phyloP scores from a whole-genome alignment of 2,329 filamentous ascomycete species.

The Venturia pyrina region DNA sequence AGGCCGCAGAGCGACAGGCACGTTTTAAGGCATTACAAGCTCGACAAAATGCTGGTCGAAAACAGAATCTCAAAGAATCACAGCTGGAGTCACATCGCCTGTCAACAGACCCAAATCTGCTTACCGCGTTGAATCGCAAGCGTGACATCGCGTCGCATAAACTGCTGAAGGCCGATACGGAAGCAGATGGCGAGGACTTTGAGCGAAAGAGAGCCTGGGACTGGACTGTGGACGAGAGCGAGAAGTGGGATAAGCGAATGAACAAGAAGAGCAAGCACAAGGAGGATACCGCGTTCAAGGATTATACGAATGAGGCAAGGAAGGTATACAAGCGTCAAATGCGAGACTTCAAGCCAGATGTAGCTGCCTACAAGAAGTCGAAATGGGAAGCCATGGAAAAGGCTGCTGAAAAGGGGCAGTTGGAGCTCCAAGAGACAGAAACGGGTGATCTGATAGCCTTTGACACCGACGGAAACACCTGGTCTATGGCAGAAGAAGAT shows the following conservation, averaged over 20 bases:
- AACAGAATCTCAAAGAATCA: constrained; percentile 71
- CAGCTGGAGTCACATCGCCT: constrained; percentile 73
- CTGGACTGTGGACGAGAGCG: constrained; percentile 91
- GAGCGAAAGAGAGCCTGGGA: constrained; percentile 98
- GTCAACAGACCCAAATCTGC: constrained; percentile 64
- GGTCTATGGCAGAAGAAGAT: constrained; percentile 75
- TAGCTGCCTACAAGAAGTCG: constrained; percentile 77
- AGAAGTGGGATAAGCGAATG: constrained; percentile 84
- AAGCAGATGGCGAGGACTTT: constrained; percentile 79
- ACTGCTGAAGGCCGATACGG: constrained; percentile 81
- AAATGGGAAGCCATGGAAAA: constrained; percentile 78
- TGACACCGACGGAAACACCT: constrained; percentile 83
- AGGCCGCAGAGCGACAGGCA: constrained; percentile 58
- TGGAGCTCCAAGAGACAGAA: constrained; percentile 93
- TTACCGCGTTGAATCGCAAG: constrained; percentile 71
- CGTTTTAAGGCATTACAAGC: constrained; percentile 83
- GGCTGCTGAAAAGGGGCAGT: constrained; percentile 70
- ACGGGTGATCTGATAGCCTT: constrained; percentile 90
- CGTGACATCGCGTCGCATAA: constrained; percentile 86
- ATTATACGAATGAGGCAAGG: constrained; percentile 76
- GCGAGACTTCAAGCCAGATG: constrained; percentile 61
- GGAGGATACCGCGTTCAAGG: constrained; percentile 81
- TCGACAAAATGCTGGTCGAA: constrained; percentile 48
- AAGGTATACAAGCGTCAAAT: constrained; percentile 94
- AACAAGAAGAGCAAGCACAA: constrained; percentile 74